Evolutionary conservation across 108 stramenopile genomes (phyloP), one percentile per base, ranked within the genome.

Genomic region (Thalassiosira profunda): DNA sequence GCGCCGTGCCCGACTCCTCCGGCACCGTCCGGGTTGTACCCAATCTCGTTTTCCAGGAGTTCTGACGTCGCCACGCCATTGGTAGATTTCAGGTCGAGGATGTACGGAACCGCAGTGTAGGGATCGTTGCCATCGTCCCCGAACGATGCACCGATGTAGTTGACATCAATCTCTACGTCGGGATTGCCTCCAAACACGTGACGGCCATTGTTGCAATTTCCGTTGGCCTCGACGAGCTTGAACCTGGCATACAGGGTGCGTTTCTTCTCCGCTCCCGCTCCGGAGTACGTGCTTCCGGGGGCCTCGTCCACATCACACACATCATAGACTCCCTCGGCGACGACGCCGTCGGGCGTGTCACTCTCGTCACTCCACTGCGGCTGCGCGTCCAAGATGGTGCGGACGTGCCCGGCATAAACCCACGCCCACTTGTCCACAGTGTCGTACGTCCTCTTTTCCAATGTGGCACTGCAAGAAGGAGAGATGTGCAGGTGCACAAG

Each of bases 161-260:
- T 38, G 20, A 10, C 20, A 26, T 65, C 64, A 5, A 65, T 52
- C 4, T 9, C n/a, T 14, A 65, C 64, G 7, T 37, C 37, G 17
- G 64, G 64, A 53, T 65, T 65, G 2, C 64, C 64, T 35, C 64
- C 64, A 40, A 36, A 44, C 38, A 65, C 64, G 26, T 65, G 20
- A n/a, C n/a, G n/a, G n/a, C n/a, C n/a, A n/a, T n/a, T n/a, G n/a
- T 12, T 6, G n/a, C 63, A 63, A 0, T 7, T 20, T 3, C 21
- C 63, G 14, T 33, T 17, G 14, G 29, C 28, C 1, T 33, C 18
- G 14, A 4, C 5, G 14, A 65, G 29, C 18, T 40, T 36, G 31
- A 65, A 47, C 43, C 35, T 48, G 35, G 64, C 64, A 21, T 65
- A 65, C 49, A 65, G 9, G 10, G 42, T 25, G 40, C 35, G 12